phyloP scores from a whole-genome alignment of 371 early-diverging fungal genomes.

The Syncephalis plumigaleata region DNA sequence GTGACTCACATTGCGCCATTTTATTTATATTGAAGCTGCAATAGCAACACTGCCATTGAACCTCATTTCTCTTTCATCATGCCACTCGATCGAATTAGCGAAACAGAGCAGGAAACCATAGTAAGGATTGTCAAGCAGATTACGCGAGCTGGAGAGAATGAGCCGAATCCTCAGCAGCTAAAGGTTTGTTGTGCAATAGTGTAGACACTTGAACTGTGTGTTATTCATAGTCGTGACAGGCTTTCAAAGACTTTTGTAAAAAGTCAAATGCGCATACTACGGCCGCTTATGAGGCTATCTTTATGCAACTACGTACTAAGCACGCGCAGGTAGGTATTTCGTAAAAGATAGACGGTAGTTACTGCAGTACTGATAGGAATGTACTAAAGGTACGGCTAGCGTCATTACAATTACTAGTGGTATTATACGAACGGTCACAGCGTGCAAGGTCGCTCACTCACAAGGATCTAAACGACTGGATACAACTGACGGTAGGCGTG shows the following conservation, averaged over 20 bases:
- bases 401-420: conserved; percentile 16
- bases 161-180: too few relatives aligned
- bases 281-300: conserved; percentile 20
- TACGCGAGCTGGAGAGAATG: too few relatives aligned
- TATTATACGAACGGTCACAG: conserved; percentile 47
- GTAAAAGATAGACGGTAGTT: too few relatives aligned
- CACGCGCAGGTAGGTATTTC: conserved; percentile 34
- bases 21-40: too few relatives aligned
- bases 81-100: too few relatives aligned
- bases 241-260: conserved; percentile 32
- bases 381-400: neutral
- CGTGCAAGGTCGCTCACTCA: conserved; percentile 30
- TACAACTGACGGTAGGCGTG: conserved; percentile 34
- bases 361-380: neutral
- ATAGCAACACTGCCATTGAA: too few relatives aligned
- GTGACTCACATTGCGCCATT: too few relatives aligned
- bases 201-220: too few relatives aligned
- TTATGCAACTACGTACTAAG: conserved; percentile 30
- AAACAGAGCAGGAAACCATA: too few relatives aligned
- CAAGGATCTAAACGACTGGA: conserved; percentile 28
- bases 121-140: too few relatives aligned
- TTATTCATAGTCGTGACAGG: neutral
- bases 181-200: too few relatives aligned
- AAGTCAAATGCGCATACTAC: conserved; percentile 20
- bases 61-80: too few relatives aligned